A percentile compares a stretch with the other conserved stretches of the same genome.
Conservation (phyloP, 129 eudicot species). For the Escallonia rubra region DNA sequence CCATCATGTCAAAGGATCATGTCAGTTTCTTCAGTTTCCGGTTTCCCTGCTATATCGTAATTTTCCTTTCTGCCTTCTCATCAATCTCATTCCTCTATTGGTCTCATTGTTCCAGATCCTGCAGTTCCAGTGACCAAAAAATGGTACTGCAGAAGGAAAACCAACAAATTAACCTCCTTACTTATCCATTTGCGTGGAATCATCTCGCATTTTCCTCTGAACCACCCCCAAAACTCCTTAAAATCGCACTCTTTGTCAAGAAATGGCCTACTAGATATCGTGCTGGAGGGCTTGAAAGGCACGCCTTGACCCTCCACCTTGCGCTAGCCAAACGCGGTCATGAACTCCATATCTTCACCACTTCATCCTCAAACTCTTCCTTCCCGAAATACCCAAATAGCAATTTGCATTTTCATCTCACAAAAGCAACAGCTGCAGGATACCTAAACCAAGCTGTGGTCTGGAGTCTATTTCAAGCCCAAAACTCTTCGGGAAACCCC, state of each 20-base stretch:
- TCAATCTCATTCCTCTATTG: constrained; percentile 42
- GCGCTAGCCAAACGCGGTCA: constrained; percentile 69
- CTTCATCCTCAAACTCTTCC: constrained; percentile 40
- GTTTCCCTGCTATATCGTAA: constrained; percentile 30
- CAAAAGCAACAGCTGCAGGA: constrained; percentile 50
- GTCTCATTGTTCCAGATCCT: constrained; percentile 29
- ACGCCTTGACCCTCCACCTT: constrained; percentile 63
- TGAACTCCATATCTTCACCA: constrained; percentile 66
- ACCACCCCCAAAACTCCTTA: constrained; percentile 53
- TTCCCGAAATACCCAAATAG: constrained; percentile 34
- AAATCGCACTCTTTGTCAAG: constrained; percentile 76
- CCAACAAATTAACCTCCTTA: constrained; percentile 34
- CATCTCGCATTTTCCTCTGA: constrained; percentile 42
- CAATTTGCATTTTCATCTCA: constrained; percentile 51
- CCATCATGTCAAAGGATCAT: constrained; percentile 33
- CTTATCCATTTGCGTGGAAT: constrained; percentile 54
- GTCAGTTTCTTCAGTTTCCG: constrained; percentile 30
- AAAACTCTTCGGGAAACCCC: constrained; percentile 43
- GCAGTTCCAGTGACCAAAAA: constrained; percentile 21
- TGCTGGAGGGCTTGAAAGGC: constrained; percentile 77
- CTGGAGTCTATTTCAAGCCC: constrained; percentile 52
- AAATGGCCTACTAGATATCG: constrained; percentile 56
- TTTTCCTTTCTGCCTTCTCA: constrained; percentile 41
- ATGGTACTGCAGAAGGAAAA: constrained; percentile 5
- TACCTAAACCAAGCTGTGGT: constrained; percentile 56